Evolutionary conservation across 805 yeast genomes (phyloP), one percentile per base, ranked within the genome.

Genomic region (Candida oleophila): DNA sequence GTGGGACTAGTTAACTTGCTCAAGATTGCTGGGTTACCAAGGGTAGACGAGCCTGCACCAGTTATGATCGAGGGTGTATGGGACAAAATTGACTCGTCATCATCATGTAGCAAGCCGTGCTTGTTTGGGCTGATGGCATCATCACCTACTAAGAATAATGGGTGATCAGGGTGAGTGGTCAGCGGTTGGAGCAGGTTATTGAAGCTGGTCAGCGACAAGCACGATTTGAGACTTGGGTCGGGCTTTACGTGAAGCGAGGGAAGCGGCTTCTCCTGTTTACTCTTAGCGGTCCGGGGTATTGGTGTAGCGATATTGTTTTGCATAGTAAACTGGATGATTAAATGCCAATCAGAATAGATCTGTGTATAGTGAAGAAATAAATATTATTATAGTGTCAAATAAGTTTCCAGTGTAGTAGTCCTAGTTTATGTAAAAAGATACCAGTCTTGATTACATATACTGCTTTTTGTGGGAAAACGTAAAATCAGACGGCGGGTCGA

Each of bases 181-280:
- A 25, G 42, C 42, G 25, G 34, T 34, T n/a, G n/a, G n/a, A 39
- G 43, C 37, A 25, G 42, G n/a, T 5, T 41, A 34, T 41, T 41
- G n/a, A 41, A 35, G 37, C 33, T 33, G 41, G 44, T 11, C 21
- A 33, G 32, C 8, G 49, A 40, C 12, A 57, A 44, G 42, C 61
- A 57, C 18, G 60, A 56, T 32, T 54, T 55, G 22, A 57, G 50
- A 40, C 46, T 49, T 3, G 56, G 54, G 38, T 55, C 59, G 20
- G 49, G 48, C 33, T 52, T 52, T 3, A 55, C 56, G 4, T 50
- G 45, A 19, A 55, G 48, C 22, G 50, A 50, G 3, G 55, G 57
- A 19, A 45, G 44, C 12, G 36, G 44, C 33, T 51, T 43, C 3
- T 21, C 38, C 30, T 25, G 30, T 25, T 11, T 25, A 11, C 41